Evolutionary conservation across 2,329 filamentous ascomycete species (phyloP), one percentile per base, ranked within the genome.

Genomic region (Exophiala oligosperma): DNA sequence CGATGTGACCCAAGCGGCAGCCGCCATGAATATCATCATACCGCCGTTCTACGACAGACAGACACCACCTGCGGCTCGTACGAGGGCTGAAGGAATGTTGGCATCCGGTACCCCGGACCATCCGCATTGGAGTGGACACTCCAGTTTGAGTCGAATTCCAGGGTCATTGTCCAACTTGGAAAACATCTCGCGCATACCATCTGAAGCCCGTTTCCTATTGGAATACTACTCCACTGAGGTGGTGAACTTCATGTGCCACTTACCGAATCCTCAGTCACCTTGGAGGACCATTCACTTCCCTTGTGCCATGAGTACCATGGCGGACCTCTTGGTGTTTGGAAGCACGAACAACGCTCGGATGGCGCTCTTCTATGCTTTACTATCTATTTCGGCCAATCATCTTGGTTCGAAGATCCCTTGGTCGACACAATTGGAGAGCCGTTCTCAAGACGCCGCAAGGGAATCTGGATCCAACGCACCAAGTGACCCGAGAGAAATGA

Each of bases 211-310:
- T 11, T 54, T 48, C 29, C 52, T 54, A 9, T 28, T 54, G 9
- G 52, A 54, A 54, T 49, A 54, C 35, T 54, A 54, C 28, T 48
- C 52, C n/a, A 54, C 52, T 21, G 52, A 54, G 8, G 52, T 54
- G 24, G 52, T 54, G 7, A 21, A 48, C 35, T 54, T 47, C 21
- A 54, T 54, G 52, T 54, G 52, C 14, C 52, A 54, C 48, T 44
- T 54, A 7, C 52, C 52, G 7, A 54, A 54, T 40, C 43, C 41
- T 26, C 41, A 54, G 21, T 54, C 52, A 9, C 52, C 52, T 2
- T 54, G 52, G 52, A 38, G 52, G 43, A 49, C 52, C 28, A 54
- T 54, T 32, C 52, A 54, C 17, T 49, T 54, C 24, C 44, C 52
- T 5, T 48, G 52, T 28, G 52, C 52, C 2, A 54, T 54, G 52